Evolutionary conservation across 78 protist species (phyloP).

Genomic region (Guillardia theta): DNA sequence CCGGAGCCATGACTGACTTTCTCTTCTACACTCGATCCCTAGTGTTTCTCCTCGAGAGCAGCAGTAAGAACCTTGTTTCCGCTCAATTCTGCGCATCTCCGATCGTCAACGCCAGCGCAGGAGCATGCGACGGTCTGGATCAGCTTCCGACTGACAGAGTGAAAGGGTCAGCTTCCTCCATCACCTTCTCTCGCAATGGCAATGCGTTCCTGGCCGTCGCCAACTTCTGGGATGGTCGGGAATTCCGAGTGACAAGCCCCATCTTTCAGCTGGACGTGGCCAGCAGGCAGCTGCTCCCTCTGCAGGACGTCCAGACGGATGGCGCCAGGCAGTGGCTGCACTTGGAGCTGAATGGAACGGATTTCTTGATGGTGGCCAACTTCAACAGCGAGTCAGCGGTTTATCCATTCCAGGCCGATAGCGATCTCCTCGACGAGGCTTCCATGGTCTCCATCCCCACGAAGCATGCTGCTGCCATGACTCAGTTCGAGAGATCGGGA

Average conservation of each 20-base stretch:
- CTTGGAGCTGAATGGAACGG: not conserved
- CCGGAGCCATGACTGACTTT: not conserved
- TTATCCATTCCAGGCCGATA: not conserved
- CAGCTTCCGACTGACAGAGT: not conserved
- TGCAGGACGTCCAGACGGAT: not conserved
- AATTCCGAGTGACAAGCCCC: not conserved
- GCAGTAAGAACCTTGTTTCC: not conserved
- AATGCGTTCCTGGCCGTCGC: not conserved
- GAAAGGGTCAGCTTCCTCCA: not conserved
- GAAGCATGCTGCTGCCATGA: too few relatives aligned
- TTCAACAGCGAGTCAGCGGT: not conserved
- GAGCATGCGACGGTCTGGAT: not conserved
- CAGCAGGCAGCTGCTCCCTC: too few relatives aligned
- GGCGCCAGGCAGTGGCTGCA: not conserved
- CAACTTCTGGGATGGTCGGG: not conserved
- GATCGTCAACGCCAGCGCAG: not conserved
- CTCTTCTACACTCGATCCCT: not conserved
- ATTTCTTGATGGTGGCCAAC: not conserved
- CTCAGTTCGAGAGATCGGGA: too few relatives aligned
- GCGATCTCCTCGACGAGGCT: not conserved
- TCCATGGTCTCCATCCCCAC: not conserved
- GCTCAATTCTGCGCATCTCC: not conserved
- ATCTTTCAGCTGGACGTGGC: not conserved
- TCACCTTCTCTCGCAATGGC: not conserved
- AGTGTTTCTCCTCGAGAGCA: not conserved